Conservation (phyloP, 164 flowering plant species). For the Annona squamosa region DNA sequence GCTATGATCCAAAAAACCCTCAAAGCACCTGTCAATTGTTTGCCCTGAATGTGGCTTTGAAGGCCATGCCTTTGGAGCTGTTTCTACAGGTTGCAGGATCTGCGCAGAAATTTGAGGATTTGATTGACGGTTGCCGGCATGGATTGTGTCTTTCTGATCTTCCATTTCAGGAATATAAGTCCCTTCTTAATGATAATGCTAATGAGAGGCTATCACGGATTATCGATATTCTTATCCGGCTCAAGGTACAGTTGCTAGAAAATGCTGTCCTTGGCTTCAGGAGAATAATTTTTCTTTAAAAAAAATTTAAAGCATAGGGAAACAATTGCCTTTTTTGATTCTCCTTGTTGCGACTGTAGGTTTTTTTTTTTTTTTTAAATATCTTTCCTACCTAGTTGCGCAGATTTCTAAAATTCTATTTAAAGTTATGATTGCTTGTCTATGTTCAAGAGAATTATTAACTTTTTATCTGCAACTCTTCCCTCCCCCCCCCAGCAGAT, state of each 20-base stretch:
- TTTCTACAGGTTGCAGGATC: conserved; percentile 84
- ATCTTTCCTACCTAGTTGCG: background rate
- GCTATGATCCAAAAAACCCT: conserved; percentile 37
- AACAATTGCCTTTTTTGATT: too few species aligned
- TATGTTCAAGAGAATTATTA: background rate
- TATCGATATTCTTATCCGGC: conserved; percentile 58
- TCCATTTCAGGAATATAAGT: conserved; percentile 46
- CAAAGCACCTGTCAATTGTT: conserved; percentile 55
- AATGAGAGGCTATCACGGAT: conserved; percentile 62
- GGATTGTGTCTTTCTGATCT: conserved; percentile 73
- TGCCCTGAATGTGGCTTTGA: conserved; percentile 52
- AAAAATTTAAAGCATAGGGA: too few species aligned
- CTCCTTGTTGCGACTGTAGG: background rate
- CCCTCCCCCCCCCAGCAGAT: too few species aligned
- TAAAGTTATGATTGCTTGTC: background rate
- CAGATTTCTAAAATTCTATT: background rate
- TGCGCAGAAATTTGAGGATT: conserved; percentile 42
- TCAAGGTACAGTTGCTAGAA: conserved; percentile 47
- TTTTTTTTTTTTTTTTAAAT: background rate
- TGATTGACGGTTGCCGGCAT: conserved; percentile 60
- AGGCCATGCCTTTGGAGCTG: conserved; percentile 83
- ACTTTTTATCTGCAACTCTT: too few species aligned
- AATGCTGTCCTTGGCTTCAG: background rate
- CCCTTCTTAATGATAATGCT: conserved; percentile 67
- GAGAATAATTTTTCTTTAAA: too few species aligned